These are phyloP conservation scores for Desmodesmus armatus DNA, from an alignment of 139 green algal species.

Conservation along the genomic window DNA sequence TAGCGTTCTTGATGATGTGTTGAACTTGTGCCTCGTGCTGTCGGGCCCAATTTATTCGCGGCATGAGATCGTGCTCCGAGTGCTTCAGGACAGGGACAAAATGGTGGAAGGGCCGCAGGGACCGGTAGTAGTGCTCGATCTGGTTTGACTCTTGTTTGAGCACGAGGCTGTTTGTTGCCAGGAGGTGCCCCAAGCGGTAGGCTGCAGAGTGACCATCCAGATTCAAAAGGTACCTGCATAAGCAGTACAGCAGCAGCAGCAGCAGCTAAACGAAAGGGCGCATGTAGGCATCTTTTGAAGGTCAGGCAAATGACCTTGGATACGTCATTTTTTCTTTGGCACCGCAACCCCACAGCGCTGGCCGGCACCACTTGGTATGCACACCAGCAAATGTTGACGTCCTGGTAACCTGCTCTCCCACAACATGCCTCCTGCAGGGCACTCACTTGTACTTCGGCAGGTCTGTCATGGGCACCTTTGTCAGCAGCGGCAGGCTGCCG, in stretches of 20 bases:
- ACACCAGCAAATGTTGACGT: no score
- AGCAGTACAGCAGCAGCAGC: not conserved
- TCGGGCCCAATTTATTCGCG: constrained; percentile 10
- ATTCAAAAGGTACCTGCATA: constrained; percentile 38
- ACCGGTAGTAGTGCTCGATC: constrained; percentile 45
- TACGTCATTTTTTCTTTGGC: no score
- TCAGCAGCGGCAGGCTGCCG: constrained; percentile 35
- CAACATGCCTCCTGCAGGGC: not conserved
- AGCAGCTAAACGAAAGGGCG: not conserved
- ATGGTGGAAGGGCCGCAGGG: constrained; percentile 27
- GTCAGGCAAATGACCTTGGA: no score
- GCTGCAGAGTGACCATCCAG: constrained; percentile 42
- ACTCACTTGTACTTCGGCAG: constrained; percentile 40
- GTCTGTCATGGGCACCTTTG: not conserved
- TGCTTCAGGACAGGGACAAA: constrained; percentile 36
- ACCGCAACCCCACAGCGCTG: no score
- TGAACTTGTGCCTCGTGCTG: not conserved
- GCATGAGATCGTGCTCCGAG: constrained; percentile 19
- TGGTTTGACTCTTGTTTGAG: constrained; percentile 39
- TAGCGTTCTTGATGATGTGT: constrained; percentile 28
- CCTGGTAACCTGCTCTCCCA: no score
- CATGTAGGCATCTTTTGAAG: no score
- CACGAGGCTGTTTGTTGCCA: constrained; percentile 47
- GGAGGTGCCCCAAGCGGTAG: constrained; percentile 32
- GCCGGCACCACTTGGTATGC: no score